phyloP scores from a whole-genome alignment of 176 grass and related monocot genomes.

The Cocos nucifera region DNA sequence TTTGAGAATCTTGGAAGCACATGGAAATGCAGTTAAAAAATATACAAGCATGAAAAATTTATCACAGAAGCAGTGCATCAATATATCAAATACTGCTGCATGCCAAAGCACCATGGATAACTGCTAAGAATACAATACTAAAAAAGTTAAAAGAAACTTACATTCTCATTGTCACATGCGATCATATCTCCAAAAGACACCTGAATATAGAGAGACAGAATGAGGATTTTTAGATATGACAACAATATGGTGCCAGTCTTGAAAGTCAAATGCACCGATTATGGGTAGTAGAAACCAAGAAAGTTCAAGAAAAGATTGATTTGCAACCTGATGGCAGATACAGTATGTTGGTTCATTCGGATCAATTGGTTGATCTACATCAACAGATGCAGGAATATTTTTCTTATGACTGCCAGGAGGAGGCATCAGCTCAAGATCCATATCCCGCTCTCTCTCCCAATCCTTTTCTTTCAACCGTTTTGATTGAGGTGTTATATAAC shows the following conservation, averaged over 20 bases:
- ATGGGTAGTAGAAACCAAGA: neutral
- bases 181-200: conserved; percentile 98
- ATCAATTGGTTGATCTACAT: conserved; percentile 74
- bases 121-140: neutral
- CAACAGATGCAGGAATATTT: conserved; percentile 41
- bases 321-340: conserved; percentile 77
- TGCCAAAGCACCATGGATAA: neutral
- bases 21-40: too few relatives aligned
- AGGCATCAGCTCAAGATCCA: conserved; percentile 93
- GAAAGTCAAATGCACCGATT: neutral
- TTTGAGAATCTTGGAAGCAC: too few relatives aligned
- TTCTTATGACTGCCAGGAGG: conserved; percentile 93
- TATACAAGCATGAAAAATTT: too few relatives aligned
- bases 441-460: conserved; percentile 75
- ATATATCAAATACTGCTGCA: too few relatives aligned
- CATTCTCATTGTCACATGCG: conserved; percentile 95
- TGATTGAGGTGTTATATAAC: conserved; percentile 67
- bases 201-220: conserved; percentile 30
- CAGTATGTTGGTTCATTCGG: conserved; percentile 97
- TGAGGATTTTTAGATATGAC: neutral
- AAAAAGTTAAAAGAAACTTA: conserved; percentile 34
- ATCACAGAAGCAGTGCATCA: too few relatives aligned
- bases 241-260: too few relatives aligned
- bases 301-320: too few relatives aligned
- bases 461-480: conserved; percentile 80